Evolutionary conservation across 192 early-diverging fungal species (phyloP).

Genomic region (Coemansia sp.): DNA sequence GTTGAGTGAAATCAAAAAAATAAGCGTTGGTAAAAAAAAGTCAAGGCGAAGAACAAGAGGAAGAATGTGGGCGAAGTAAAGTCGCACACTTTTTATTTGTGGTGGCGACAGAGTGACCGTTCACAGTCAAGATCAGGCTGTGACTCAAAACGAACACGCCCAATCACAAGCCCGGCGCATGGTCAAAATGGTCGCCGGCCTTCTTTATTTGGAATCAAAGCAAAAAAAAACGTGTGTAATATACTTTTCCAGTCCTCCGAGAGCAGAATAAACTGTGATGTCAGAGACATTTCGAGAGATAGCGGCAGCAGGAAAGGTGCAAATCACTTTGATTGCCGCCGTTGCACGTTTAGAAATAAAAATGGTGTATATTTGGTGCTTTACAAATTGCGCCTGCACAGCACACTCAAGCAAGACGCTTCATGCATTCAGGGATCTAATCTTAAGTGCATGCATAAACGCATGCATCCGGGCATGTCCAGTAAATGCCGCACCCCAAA

Average conservation of each 20-base stretch:
- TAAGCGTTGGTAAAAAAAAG: neutral
- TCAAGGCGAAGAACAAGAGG: neutral
- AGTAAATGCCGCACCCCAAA: too few relatives aligned
- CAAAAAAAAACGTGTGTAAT: neutral
- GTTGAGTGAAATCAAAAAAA: neutral
- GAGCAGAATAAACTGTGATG: too few relatives aligned
- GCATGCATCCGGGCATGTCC: too few relatives aligned
- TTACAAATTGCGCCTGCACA: too few relatives aligned
- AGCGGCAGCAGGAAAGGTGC: neutral
- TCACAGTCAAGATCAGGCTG: too few relatives aligned
- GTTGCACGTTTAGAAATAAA: neutral
- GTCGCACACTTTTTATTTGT: neutral
- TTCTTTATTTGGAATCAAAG: neutral
- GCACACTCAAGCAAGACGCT: too few relatives aligned
- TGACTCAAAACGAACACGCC: neutral
- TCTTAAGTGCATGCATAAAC: too few relatives aligned
- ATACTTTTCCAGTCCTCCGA: neutral
- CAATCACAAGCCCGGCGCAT: slow-evolving; percentile 6
- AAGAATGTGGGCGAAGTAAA: neutral
- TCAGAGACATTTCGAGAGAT: neutral
- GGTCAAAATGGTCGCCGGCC: neutral
- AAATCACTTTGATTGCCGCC: neutral
- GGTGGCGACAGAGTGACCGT: too few relatives aligned
- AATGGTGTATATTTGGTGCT: too few relatives aligned
- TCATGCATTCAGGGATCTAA: too few relatives aligned